Evolutionary conservation across 495 filamentous ascomycete genomes (phyloP).

Genomic region (Paragyromitra xinjiangensis): DNA sequence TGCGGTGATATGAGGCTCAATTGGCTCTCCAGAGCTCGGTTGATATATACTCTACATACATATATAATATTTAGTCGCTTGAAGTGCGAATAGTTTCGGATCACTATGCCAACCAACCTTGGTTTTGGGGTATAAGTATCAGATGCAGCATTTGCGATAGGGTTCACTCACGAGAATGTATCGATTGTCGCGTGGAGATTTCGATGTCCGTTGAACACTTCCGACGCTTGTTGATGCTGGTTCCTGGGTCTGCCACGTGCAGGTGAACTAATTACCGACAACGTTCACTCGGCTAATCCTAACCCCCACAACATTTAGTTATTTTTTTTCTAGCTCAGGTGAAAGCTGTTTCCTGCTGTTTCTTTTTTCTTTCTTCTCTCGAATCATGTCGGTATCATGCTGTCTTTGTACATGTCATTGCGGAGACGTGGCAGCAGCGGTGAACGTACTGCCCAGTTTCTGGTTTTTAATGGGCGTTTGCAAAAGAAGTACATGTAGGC

Average conservation of each 20-base stretch:
- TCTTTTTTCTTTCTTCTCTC: neutral
- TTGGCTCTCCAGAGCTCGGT: neutral
- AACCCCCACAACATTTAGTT: neutral
- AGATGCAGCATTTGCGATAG: slow-evolving; percentile 18
- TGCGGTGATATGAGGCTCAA: neutral
- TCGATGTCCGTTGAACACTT: neutral
- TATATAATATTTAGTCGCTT: neutral
- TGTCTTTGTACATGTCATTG: neutral
- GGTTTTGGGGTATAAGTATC: neutral
- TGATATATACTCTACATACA: neutral
- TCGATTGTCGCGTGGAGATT: slow-evolving; percentile 11
- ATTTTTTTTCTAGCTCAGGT: neutral
- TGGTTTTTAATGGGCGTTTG: neutral
- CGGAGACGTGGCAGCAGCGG: neutral
- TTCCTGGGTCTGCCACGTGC: slow-evolving; percentile 19
- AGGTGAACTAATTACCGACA: neutral
- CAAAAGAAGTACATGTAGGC: neutral
- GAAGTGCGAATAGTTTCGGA: neutral
- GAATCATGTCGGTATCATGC: neutral
- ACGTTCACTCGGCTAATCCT: neutral
- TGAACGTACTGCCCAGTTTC: neutral
- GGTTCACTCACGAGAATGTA: neutral
- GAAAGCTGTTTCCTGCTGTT: neutral
- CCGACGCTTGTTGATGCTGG: neutral
- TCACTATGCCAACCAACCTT: neutral